Conservation (phyloP, 345 rosid species). For the Salix dunnii region DNA sequence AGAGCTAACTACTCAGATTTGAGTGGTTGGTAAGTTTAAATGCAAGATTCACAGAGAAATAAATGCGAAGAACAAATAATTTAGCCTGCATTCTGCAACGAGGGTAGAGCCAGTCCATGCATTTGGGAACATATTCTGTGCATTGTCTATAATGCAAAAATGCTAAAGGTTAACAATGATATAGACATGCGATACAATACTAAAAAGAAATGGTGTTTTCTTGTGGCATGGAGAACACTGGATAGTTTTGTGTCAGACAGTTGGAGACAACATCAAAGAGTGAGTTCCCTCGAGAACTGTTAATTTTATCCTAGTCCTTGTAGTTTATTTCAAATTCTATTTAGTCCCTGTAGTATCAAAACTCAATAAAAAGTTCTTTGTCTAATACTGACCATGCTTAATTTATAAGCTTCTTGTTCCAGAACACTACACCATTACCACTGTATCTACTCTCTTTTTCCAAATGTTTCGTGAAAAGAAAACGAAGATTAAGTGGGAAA, state of each 20-base stretch:
- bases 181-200: slow-evolving; percentile 4
- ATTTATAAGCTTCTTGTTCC: no score
- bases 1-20: slow-evolving; percentile 4
- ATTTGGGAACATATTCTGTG: slow-evolving; percentile 15
- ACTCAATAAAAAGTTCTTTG: not conserved
- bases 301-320: not conserved
- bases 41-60: slow-evolving; percentile 21
- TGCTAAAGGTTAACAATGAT: not conserved
- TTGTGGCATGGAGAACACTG: slow-evolving; percentile 25
- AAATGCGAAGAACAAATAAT: slow-evolving; percentile 13
- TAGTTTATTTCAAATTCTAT: not conserved
- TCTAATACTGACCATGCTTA: not conserved
- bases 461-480: not conserved
- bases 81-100: slow-evolving; percentile 11
- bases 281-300: slow-evolving; percentile 17
- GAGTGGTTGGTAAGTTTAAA: slow-evolving; percentile 33
- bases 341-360: not conserved
- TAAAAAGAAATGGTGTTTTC: slow-evolving; percentile 25
- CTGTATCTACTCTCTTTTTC: no score
- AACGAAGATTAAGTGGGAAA: not conserved
- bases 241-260: slow-evolving; percentile 21
- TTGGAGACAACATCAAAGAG: slow-evolving; percentile 25
- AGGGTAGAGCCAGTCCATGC: slow-evolving; percentile 25
- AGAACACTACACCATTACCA: no score
- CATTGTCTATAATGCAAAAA: not conserved